Percentiles rank a stretch among this genome's conserved stretches.
These are phyloP conservation scores for Cyberlindnera mississippiensis DNA, from an alignment of 805 yeast species.

Conservation along the genomic window DNA sequence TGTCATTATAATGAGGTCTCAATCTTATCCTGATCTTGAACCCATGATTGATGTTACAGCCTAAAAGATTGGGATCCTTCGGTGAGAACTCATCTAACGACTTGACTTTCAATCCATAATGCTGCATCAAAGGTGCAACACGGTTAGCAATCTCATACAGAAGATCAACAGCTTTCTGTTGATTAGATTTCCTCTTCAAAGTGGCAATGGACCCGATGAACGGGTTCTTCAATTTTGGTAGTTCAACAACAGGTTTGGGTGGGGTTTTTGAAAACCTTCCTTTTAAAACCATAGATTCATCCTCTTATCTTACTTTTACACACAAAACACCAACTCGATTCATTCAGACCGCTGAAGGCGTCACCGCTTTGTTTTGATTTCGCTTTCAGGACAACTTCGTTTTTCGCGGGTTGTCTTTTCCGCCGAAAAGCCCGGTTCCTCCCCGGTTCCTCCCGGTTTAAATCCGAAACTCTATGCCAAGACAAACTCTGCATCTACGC, in stretches of 20 bases:
- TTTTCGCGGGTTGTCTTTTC: no score
- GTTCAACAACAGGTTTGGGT: slow-evolving; percentile 14
- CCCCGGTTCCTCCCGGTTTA: no score
- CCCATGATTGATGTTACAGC: slow-evolving; percentile 81
- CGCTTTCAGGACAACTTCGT: no score
- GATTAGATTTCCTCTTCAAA: slow-evolving; percentile 42
- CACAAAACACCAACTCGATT: no score
- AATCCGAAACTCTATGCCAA: no score
- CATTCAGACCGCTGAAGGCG: no score
- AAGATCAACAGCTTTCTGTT: slow-evolving; percentile 51
- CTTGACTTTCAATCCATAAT: slow-evolving; percentile 60
- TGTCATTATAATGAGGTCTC: slow-evolving; percentile 51
- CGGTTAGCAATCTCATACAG: slow-evolving; percentile 64
- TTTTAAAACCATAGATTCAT: slow-evolving; percentile 19
- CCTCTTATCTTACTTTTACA: no score
- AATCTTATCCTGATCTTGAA: slow-evolving; percentile 66
- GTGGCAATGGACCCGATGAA: slow-evolving; percentile 35
- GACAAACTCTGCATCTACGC: no score
- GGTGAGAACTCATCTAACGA: slow-evolving; percentile 81
- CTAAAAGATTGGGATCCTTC: slow-evolving; percentile 57
- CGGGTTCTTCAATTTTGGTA: slow-evolving; percentile 28
- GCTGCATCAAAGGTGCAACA: slow-evolving; percentile 77
- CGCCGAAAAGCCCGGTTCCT: no score
- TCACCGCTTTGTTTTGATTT: no score
- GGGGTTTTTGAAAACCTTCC: slow-evolving; percentile 18